Conservation (phyloP, 177 flowering plant genomes). For the Vitis hybrid region DNA sequence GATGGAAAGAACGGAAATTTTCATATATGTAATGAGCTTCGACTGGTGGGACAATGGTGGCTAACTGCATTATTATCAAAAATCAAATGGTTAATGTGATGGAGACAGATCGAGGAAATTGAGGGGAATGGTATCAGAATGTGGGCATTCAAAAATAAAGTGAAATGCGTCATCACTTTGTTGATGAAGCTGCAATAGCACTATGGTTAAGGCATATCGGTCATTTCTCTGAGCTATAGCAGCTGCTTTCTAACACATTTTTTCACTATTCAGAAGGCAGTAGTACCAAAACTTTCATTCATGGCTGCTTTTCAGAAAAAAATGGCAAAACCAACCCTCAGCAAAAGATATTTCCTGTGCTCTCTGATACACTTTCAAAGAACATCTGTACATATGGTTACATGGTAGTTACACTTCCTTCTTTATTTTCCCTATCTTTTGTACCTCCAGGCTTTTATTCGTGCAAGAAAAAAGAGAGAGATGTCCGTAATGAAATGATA, state of each 20-base stretch:
- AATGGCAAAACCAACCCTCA: slow-evolving; percentile 18
- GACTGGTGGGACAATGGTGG: neutral
- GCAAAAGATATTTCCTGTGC: slow-evolving; percentile 13
- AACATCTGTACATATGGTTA: slow-evolving; percentile 6
- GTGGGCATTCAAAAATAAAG: neutral
- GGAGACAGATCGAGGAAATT: neutral
- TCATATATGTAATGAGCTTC: neutral
- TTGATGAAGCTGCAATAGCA: no score
- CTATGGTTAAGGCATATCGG: neutral
- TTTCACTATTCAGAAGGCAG: slow-evolving; percentile 6
- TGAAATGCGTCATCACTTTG: neutral
- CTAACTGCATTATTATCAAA: neutral
- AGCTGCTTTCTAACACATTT: slow-evolving; percentile 4
- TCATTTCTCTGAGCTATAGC: neutral
- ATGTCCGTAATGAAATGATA: neutral
- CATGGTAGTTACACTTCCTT: slow-evolving; percentile 23
- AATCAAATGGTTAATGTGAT: slow-evolving; percentile 6
- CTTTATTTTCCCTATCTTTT: slow-evolving; percentile 18
- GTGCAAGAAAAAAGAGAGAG: neutral
- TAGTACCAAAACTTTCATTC: slow-evolving; percentile 16
- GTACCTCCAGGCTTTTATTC: slow-evolving; percentile 14
- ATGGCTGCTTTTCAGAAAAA: no score
- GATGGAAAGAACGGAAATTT: neutral
- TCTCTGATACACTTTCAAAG: slow-evolving; percentile 2
- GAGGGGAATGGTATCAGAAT: neutral